Evolutionary conservation across 2,329 filamentous ascomycete species (phyloP).

Genomic region (Xylaria sp.): DNA sequence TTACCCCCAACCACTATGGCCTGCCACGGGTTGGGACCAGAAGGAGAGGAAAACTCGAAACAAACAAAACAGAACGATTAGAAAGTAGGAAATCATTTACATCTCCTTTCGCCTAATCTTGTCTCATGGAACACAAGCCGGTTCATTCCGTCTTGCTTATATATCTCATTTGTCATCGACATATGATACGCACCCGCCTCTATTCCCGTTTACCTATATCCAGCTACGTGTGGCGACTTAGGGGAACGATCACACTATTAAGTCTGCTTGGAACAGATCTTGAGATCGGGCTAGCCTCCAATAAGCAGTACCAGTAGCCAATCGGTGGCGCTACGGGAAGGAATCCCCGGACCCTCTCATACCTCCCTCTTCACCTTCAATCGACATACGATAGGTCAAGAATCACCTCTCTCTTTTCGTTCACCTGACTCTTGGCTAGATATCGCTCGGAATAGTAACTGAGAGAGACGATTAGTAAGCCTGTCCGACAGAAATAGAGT

Average conservation of each 20-base stretch:
- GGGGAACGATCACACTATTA: background rate
- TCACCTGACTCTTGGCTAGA: conserved; percentile 43
- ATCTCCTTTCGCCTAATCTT: background rate
- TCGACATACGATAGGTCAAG: conserved; percentile 44
- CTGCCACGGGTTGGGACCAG: background rate
- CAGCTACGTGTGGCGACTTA: background rate
- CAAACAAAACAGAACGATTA: background rate
- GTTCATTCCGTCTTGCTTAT: background rate
- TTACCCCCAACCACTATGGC: background rate
- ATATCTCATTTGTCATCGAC: background rate
- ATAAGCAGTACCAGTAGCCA: background rate
- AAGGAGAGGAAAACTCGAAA: background rate
- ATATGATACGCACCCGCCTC: background rate
- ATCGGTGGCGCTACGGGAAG: background rate
- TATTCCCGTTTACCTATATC: background rate
- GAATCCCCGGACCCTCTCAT: background rate
- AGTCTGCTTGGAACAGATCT: background rate
- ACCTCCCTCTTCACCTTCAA: conserved; percentile 10
- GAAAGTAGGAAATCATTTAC: background rate
- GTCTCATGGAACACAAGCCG: background rate
- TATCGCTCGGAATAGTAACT: conserved; percentile 48
- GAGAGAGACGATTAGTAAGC: conserved; percentile 13
- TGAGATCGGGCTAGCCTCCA: background rate
- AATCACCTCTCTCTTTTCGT: conserved; percentile 43
- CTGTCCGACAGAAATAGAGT: background rate